Conservation (phyloP, 768 basidiomycete genomes). For the Hortiboletus campestris region DNA sequence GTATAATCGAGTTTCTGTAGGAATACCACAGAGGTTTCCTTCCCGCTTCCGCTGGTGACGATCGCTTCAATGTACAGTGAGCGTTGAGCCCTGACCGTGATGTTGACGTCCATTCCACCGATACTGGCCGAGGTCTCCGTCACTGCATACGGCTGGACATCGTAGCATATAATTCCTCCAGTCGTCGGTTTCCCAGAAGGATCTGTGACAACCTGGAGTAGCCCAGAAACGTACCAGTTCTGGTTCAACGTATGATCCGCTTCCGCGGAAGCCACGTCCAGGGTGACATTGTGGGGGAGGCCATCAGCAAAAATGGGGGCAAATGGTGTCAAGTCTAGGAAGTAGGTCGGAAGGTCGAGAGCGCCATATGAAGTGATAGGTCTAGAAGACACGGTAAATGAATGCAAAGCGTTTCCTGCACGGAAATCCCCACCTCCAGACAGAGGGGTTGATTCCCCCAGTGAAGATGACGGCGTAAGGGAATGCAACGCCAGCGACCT, state of each 20-base stretch:
- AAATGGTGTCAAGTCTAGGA: constrained; percentile 76
- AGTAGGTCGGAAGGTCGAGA: constrained; percentile 74
- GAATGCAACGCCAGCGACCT: constrained; percentile 54
- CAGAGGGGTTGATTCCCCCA: constrained; percentile 65
- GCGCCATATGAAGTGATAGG: constrained; percentile 78
- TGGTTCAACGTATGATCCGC: constrained; percentile 59
- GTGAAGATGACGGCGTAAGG: constrained; percentile 68
- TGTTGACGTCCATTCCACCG: constrained; percentile 47
- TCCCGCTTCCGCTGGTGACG: constrained; percentile 62
- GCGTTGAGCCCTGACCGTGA: constrained; percentile 61
- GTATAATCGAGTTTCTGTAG: constrained; percentile 58
- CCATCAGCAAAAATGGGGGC: constrained; percentile 67
- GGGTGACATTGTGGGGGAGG: constrained; percentile 63
- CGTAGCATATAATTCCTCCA: constrained; percentile 61
- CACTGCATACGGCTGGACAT: constrained; percentile 55
- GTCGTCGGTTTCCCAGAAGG: constrained; percentile 62
- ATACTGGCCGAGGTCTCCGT: constrained; percentile 47
- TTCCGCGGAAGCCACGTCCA: constrained; percentile 75
- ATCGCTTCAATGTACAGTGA: constrained; percentile 59
- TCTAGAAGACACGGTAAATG: constrained; percentile 28
- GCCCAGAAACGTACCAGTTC: constrained; percentile 78
- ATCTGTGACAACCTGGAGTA: constrained; percentile 67
- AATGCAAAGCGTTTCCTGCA: background rate
- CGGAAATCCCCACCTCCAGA: constrained; percentile 55
- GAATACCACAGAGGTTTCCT: constrained; percentile 53